Conservation (phyloP, 768 basidiomycete species). For the Amyloporia xantha region DNA sequence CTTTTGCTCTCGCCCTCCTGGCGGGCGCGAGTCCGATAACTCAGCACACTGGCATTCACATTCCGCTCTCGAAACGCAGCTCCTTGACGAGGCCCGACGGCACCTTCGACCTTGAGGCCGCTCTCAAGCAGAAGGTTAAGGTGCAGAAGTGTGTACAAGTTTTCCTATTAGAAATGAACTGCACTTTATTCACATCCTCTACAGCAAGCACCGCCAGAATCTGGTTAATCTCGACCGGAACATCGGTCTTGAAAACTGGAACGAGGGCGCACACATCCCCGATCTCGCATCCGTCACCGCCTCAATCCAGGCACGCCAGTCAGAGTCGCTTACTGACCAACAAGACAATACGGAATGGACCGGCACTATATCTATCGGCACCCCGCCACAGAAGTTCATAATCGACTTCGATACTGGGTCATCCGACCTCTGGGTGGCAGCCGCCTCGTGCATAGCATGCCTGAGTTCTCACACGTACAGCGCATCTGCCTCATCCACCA, state of each 20-base stretch:
- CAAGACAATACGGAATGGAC: constrained; percentile 10
- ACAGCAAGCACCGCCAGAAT: constrained; percentile 21
- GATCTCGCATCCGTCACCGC: background rate
- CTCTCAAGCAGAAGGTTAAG: constrained; percentile 9
- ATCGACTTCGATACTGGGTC: constrained; percentile 20
- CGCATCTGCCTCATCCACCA: constrained; percentile 18
- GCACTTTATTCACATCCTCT: background rate
- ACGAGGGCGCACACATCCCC: background rate
- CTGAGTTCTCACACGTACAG: constrained; percentile 12
- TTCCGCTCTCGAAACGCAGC: constrained; percentile 13
- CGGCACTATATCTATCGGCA: constrained; percentile 9
- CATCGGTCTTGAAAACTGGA: background rate
- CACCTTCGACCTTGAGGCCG: constrained; percentile 15
- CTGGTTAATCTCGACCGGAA: constrained; percentile 13
- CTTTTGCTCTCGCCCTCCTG: constrained; percentile 16
- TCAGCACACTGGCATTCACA: constrained; percentile 6
- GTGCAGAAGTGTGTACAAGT: constrained; percentile 12
- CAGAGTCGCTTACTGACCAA: constrained; percentile 4
- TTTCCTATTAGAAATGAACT: background rate
- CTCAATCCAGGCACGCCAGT: constrained; percentile 2
- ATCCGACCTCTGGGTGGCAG: constrained; percentile 21
- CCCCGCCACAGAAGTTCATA: constrained; percentile 8
- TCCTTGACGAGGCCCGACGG: constrained; percentile 15
- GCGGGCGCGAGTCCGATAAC: constrained; percentile 12
- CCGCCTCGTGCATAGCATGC: constrained; percentile 15